These are phyloP conservation scores for Penicillium paxilli DNA, from an alignment of 495 filamentous ascomycete species.

Conservation along the genomic window DNA sequence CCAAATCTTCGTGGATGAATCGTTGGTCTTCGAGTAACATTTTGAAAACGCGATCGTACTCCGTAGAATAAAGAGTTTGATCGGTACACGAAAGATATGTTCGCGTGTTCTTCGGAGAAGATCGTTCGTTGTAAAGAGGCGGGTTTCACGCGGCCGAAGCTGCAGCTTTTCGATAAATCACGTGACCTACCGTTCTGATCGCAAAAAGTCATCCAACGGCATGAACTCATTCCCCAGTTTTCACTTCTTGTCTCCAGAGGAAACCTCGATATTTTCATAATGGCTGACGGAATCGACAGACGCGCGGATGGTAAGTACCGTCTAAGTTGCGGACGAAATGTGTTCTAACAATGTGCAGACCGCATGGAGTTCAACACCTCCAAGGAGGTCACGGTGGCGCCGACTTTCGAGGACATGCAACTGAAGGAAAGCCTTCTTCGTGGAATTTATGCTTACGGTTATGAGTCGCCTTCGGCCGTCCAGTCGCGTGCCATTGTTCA, in stretches of 20 bases:
- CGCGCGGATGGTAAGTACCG: constrained; percentile 68
- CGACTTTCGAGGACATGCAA: constrained; percentile 74
- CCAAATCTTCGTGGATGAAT: constrained; percentile 91
- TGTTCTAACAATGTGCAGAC: constrained; percentile 53
- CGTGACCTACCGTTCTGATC: constrained; percentile 30
- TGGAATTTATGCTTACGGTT: constrained; percentile 98
- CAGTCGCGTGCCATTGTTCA: constrained; percentile 98
- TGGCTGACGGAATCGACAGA: constrained; percentile 95
- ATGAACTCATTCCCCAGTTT: background rate
- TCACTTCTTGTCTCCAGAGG: constrained; percentile 6
- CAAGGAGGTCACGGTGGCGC: constrained; percentile 90
- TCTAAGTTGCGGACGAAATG: background rate
- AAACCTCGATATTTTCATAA: constrained; percentile 36
- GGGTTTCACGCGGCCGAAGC: constrained; percentile 17
- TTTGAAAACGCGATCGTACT: constrained; percentile 10
- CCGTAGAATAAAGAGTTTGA: background rate
- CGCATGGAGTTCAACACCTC: constrained; percentile 97
- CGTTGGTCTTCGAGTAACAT: constrained; percentile 93
- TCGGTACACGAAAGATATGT: background rate
- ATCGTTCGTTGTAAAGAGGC: constrained; percentile 6
- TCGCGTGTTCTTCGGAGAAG: background rate
- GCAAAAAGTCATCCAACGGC: constrained; percentile 27
- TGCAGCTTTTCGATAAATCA: constrained; percentile 37
- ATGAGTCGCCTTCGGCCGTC: constrained; percentile 95
- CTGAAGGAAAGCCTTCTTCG: constrained; percentile 95